Percentiles rank a stretch among this genome's conserved stretches.
These are phyloP conservation scores for Pseudocercospora musae DNA, from an alignment of 2,329 filamentous ascomycete species.

Conservation along the genomic window DNA sequence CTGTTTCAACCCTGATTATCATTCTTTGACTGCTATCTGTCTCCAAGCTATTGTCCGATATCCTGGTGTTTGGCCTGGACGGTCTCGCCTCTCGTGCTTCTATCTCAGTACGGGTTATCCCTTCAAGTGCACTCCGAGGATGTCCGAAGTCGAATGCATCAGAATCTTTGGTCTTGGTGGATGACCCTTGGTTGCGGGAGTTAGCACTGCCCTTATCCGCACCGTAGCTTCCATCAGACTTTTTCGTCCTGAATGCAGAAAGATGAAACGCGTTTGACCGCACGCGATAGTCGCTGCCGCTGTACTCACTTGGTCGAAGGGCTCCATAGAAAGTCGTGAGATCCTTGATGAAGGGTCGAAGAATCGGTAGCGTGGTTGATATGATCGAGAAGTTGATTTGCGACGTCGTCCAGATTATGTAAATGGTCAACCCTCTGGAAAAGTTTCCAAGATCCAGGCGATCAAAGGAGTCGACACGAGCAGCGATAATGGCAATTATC, in stretches of 20 bases:
- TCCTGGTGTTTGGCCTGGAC: neutral
- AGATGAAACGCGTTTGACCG: slow-evolving; percentile 7
- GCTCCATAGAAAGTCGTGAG: slow-evolving; percentile 16
- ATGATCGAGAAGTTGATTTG: slow-evolving; percentile 21
- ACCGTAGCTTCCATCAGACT: neutral
- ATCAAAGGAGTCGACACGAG: slow-evolving; percentile 13
- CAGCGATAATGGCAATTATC: slow-evolving; percentile 14
- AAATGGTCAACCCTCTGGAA: slow-evolving; percentile 10
- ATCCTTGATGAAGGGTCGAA: slow-evolving; percentile 17
- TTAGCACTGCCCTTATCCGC: neutral
- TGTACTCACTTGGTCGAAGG: slow-evolving; percentile 12
- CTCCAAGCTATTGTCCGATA: slow-evolving; percentile 2
- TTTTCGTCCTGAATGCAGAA: slow-evolving; percentile 5
- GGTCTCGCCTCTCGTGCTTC: slow-evolving; percentile 6
- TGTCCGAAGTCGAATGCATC: slow-evolving; percentile 9
- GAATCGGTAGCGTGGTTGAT: slow-evolving; percentile 11
- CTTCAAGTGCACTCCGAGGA: neutral
- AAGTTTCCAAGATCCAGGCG: slow-evolving; percentile 3
- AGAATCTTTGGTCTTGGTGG: neutral
- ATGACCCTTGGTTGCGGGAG: neutral
- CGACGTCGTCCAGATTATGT: slow-evolving; percentile 17
- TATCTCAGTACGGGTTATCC: slow-evolving; percentile 8
- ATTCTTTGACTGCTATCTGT: slow-evolving; percentile 9
- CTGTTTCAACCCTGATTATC: slow-evolving; percentile 11
- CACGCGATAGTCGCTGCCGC: neutral